These are phyloP conservation scores for Euphorbia lathyris DNA, from an alignment of 345 rosid species.

Conservation along the genomic window DNA sequence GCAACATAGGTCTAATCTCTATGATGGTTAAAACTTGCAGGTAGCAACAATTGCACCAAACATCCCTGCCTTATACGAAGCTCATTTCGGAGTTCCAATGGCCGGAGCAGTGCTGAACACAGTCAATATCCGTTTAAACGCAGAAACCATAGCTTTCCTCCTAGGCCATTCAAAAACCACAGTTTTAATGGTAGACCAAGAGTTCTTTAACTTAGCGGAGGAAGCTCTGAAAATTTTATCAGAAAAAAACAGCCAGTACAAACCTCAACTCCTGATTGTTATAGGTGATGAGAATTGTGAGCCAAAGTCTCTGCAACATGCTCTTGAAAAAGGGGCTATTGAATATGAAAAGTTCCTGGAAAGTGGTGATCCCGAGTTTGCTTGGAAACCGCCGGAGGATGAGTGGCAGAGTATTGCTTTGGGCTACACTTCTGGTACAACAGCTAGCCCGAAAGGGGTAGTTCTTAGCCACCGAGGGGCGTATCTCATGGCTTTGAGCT, in stretches of 20 bases:
- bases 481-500: conserved; percentile 64
- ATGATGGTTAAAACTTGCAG: conserved; percentile 35
- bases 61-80: conserved; percentile 77
- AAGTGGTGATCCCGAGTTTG: conserved; percentile 65
- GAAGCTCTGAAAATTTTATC: conserved; percentile 60
- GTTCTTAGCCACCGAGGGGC: conserved; percentile 89
- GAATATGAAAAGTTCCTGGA: conserved; percentile 75
- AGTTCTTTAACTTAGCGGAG: conserved; percentile 63
- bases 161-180: conserved; percentile 69
- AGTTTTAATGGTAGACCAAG: conserved; percentile 80
- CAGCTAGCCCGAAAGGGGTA: conserved; percentile 89
- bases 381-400: conserved; percentile 84
- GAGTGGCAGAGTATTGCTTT: conserved; percentile 97
- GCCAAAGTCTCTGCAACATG: conserved; percentile 43
- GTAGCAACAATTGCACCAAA: conserved; percentile 86
- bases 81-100: conserved; percentile 95
- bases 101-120: conserved; percentile 78
- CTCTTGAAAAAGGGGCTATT: conserved; percentile 63
- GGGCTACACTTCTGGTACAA: conserved; percentile 92
- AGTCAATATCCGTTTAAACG: conserved; percentile 80
- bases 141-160: conserved; percentile 67
- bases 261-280: conserved; percentile 59
- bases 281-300: conserved; percentile 72
- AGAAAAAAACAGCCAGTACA: conserved; percentile 41
- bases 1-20: no score